These are phyloP conservation scores for Cocos nucifera DNA, from an alignment of 176 grass and related monocot genomes.

Conservation along the genomic window DNA sequence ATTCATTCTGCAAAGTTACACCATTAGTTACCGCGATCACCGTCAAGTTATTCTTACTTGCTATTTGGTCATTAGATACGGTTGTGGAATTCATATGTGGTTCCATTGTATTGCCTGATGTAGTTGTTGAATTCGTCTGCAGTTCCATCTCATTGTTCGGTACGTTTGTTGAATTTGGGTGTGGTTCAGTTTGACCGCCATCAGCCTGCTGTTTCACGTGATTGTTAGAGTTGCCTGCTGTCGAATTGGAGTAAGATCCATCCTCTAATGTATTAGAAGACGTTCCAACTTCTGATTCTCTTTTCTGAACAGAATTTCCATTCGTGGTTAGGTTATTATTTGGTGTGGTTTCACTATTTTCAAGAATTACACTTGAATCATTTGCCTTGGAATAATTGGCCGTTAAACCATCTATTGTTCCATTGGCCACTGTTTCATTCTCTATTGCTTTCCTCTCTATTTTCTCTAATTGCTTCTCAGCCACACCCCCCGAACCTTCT, in stretches of 20 bases:
- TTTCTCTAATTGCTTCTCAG: not conserved
- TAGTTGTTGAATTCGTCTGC: not conserved
- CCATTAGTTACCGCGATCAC: slow-evolving; percentile 1
- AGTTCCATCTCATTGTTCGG: not conserved
- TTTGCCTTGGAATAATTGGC: not conserved
- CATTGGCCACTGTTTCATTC: not conserved
- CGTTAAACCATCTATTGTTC: slow-evolving; percentile 4
- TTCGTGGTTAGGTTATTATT: slow-evolving; percentile 10
- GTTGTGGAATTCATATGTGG: not conserved
- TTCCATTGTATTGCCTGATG: not conserved
- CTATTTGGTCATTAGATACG: slow-evolving; percentile 23
- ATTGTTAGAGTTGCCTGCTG: not conserved
- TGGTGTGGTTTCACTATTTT: not conserved
- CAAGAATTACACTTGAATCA: not conserved
- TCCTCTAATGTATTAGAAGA: not conserved
- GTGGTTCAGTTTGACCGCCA: too few relatives aligned
- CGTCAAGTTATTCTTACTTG: slow-evolving; percentile 21
- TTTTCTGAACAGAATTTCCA: not conserved
- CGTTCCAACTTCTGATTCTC: not conserved
- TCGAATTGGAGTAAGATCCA: not conserved
- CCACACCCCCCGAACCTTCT: not conserved
- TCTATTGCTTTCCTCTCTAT: not conserved
- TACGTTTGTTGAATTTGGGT: too few relatives aligned
- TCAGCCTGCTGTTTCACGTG: slow-evolving; percentile 16
- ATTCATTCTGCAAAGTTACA: slow-evolving; percentile 41